Percentiles rank a stretch among this genome's conserved stretches.
Conservation (phyloP, 2,329 filamentous ascomycete genomes). For the Colletotrichum tanaceti region DNA sequence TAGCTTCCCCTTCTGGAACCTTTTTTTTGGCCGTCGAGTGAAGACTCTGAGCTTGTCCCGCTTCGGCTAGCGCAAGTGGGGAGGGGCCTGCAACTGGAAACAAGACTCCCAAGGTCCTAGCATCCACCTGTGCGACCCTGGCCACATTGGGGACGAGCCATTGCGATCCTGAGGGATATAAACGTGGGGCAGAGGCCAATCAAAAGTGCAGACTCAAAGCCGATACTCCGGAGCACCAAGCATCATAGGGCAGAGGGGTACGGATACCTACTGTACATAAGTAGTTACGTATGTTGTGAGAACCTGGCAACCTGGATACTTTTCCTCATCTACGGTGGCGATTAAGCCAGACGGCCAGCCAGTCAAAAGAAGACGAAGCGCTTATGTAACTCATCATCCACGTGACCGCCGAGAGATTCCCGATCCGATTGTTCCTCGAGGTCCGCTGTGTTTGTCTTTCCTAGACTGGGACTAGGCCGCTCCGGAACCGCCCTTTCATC, state of each 20-base stretch:
- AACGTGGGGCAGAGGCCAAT: constrained; percentile 40
- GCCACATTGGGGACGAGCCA: constrained; percentile 21
- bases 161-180: constrained; percentile 29
- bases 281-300: too few species aligned
- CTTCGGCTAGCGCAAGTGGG: constrained; percentile 31
- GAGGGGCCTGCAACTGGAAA: constrained; percentile 23
- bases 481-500: constrained; percentile 28
- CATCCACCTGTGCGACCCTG: constrained; percentile 28
- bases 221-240: constrained; percentile 32
- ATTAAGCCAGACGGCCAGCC: background rate
- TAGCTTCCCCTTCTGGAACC: constrained; percentile 39
- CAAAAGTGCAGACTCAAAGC: constrained; percentile 6
- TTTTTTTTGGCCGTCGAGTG: constrained; percentile 38
- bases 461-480: constrained; percentile 33
- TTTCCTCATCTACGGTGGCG: background rate
- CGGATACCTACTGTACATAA: too few species aligned
- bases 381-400: background rate
- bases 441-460: constrained; percentile 26
- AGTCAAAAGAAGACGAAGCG: too few species aligned
- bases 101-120: constrained; percentile 32
- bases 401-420: constrained; percentile 2
- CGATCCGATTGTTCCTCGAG: constrained; percentile 22
- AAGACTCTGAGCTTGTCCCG: constrained; percentile 25
- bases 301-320: background rate
- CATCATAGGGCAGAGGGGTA: constrained; percentile 28